A percentile compares a stretch with the other conserved stretches of the same genome.
phyloP scores from a whole-genome alignment of 2,329 filamentous ascomycete species.

The Fusarium drepaniforme region DNA sequence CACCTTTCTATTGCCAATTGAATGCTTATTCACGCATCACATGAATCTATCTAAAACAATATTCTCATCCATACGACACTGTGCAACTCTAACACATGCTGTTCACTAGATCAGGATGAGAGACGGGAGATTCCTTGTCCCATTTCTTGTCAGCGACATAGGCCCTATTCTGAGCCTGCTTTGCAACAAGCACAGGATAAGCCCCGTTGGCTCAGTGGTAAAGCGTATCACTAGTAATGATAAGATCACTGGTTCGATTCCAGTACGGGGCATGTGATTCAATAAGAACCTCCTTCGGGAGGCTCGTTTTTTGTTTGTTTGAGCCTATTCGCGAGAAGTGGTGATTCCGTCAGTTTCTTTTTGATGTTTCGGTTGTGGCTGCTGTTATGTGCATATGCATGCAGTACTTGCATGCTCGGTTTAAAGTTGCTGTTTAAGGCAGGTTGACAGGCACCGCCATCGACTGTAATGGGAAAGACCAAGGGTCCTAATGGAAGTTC shows the following conservation, averaged over 20 bases:
- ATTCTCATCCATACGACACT: neutral
- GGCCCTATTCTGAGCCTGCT: neutral
- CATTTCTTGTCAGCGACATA: neutral
- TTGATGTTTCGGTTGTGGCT: constrained; percentile 2
- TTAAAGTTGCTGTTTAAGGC: neutral
- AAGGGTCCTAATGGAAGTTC: neutral
- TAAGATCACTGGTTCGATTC: constrained; percentile 53
- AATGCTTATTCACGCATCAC: neutral
- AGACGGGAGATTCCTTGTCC: neutral
- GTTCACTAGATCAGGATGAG: neutral
- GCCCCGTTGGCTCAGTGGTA: constrained; percentile 53
- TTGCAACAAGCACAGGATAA: neutral
- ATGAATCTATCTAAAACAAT: neutral
- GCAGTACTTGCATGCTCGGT: neutral
- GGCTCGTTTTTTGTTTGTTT: neutral
- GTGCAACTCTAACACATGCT: neutral
- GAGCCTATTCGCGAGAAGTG: neutral
- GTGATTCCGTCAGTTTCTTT: neutral
- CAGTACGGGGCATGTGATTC: constrained; percentile 45
- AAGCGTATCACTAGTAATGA: constrained; percentile 54
- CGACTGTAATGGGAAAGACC: no score
- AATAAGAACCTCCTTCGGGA: neutral
- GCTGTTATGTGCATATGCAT: constrained; percentile 14
- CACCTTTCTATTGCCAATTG: neutral
- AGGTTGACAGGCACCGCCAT: neutral